Evolutionary conservation across 345 rosid genomes (phyloP).

Genomic region (Noccaea caerulescens): DNA sequence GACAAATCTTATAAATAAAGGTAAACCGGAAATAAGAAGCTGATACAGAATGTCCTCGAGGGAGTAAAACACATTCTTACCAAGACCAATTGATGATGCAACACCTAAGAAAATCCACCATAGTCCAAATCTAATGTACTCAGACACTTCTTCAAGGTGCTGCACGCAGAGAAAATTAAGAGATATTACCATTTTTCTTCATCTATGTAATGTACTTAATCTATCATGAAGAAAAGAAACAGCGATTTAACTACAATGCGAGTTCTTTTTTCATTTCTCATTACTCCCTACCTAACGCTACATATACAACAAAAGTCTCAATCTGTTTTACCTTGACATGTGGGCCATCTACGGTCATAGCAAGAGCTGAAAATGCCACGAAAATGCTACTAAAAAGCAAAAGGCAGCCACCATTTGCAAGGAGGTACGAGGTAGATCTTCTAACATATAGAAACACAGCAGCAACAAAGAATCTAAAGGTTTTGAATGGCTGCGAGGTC

Average conservation of each 20-base stretch:
- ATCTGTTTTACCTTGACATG: constrained; percentile 65
- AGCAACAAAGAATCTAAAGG: constrained; percentile 62
- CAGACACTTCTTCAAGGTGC: constrained; percentile 76
- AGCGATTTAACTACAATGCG: neutral
- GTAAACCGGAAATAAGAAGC: neutral
- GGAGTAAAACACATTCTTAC: constrained; percentile 49
- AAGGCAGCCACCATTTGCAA: constrained; percentile 65
- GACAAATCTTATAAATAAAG: neutral
- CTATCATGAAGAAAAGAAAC: constrained; percentile 12
- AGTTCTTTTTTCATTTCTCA: neutral
- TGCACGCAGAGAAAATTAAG: constrained; percentile 37
- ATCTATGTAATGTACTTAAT: constrained; percentile 5
- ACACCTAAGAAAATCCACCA: constrained; percentile 96
- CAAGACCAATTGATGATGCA: constrained; percentile 97
- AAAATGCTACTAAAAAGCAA: constrained; percentile 52
- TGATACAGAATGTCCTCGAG: constrained; percentile 2
- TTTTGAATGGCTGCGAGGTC: constrained; percentile 71
- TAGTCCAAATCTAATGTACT: constrained; percentile 67
- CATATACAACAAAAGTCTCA: constrained; percentile 13
- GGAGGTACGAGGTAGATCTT: constrained; percentile 54
- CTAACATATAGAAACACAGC: constrained; percentile 63
- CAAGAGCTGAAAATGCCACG: constrained; percentile 51
- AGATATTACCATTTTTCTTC: constrained; percentile 9
- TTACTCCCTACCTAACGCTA: constrained; percentile 11
- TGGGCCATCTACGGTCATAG: constrained; percentile 65